Conservation (phyloP, 495 filamentous ascomycete species). For the Annulohypoxylon nitens region DNA sequence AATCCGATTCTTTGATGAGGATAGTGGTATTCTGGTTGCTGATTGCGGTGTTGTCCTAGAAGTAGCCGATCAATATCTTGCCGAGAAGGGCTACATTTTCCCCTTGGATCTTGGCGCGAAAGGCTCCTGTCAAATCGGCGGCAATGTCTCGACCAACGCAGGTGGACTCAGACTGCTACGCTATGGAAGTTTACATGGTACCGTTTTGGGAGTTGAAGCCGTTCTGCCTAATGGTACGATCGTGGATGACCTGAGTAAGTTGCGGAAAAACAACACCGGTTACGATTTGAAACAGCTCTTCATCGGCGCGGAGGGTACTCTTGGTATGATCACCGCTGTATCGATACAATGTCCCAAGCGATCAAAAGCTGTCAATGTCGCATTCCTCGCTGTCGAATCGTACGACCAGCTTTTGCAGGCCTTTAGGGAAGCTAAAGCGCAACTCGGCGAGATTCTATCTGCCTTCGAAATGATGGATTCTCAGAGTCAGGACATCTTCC, state of each 20-base stretch:
- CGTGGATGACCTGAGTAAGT: constrained; percentile 83
- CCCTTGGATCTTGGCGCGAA: constrained; percentile 96
- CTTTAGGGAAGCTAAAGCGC: constrained; percentile 86
- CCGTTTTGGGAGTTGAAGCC: constrained; percentile 89
- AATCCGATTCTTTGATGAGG: constrained; percentile 91
- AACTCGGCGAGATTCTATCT: constrained; percentile 93
- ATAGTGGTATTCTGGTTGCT: constrained; percentile 88
- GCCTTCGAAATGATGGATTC: constrained; percentile 98
- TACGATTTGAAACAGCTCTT: constrained; percentile 99
- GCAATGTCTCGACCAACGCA: constrained; percentile 98
- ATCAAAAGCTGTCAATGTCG: constrained; percentile 86
- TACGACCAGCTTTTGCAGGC: constrained; percentile 87
- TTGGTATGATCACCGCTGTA: constrained; percentile 91
- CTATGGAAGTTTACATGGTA: constrained; percentile 95
- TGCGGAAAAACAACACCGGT: constrained; percentile 97
- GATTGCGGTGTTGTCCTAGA: constrained; percentile 95
- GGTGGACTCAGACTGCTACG: constrained; percentile 90
- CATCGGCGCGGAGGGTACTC: constrained; percentile 93
- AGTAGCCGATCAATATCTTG: constrained; percentile 84
- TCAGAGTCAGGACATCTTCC: constrained; percentile 79
- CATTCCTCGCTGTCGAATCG: constrained; percentile 86
- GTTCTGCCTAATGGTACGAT: constrained; percentile 94
- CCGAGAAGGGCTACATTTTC: constrained; percentile 84
- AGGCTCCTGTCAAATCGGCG: constrained; percentile 96
- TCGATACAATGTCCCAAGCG: constrained; percentile 91